Conservation (phyloP, 371 early-diverging fungal genomes). For the Haplosporangium sp. region DNA sequence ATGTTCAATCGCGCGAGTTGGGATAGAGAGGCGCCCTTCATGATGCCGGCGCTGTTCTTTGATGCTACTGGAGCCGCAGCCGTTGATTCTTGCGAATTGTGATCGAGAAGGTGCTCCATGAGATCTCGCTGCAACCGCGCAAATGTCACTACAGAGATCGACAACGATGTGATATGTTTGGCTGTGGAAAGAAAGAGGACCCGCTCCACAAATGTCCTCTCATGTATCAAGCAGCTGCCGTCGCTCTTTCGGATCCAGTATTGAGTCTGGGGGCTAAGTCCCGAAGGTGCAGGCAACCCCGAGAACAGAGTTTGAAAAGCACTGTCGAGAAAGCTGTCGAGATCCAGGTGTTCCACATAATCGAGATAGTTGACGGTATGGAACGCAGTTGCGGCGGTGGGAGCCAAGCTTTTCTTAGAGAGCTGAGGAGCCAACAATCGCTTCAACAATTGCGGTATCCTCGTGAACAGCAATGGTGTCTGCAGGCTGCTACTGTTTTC, state of each 20-base stretch:
- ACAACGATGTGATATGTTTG: conserved; percentile 22
- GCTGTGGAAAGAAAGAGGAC: conserved; percentile 18
- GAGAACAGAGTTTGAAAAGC: conserved; percentile 21
- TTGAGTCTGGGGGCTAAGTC: background rate
- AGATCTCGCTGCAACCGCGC: conserved; percentile 21
- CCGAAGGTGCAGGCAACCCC: background rate
- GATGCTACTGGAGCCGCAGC: background rate
- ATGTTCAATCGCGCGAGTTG: conserved; percentile 25
- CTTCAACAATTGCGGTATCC: background rate
- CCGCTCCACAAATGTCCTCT: conserved; percentile 20
- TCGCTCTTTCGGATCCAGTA: background rate
- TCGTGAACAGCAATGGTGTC: no score
- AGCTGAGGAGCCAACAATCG: background rate
- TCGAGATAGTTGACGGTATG: conserved; percentile 27
- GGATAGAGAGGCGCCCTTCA: conserved; percentile 19
- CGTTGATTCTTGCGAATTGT: background rate
- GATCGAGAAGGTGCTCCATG: conserved; percentile 10
- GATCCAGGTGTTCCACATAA: conserved; percentile 27
- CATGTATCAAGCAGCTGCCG: conserved; percentile 4
- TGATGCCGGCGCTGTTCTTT: conserved; percentile 14
- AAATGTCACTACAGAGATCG: conserved; percentile 19
- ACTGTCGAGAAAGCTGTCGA: conserved; percentile 18
- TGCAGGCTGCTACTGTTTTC: no score
- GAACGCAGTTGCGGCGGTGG: background rate
- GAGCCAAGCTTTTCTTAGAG: background rate